Base-by-base conservation (phyloP, 1,139 yeast genomes). In the Ogataea hybrid region DNA sequence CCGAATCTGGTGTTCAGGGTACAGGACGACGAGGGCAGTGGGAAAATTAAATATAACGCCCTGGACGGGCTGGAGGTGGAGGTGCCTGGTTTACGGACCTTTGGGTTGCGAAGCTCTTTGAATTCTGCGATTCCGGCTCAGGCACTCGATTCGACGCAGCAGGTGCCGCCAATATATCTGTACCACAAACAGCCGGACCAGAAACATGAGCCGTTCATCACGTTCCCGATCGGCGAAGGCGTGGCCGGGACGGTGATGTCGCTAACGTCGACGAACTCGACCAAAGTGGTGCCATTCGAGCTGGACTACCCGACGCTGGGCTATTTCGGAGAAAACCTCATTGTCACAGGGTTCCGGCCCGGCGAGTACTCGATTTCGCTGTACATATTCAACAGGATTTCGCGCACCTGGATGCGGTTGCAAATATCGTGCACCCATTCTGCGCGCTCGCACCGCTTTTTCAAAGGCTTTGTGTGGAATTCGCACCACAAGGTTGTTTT, bases 391-490 rank as follows among this genome's bases (percentile, higher is more conserved):
- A 81, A 82, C 60, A 70, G 70, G 12, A 77, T 82, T 0, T 73
- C 86, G 0, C 77, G 77, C 1, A 75, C 74, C 52, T 83, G 90
- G 89, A 75, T 83, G 0, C 65, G 81, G 41, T 59, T 84, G 20
- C 81, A 77, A 50, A 65, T 75, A 2, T 70, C 69, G 42, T 81
- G 87, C 57, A 69, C 73, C 42, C 81, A 77, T 51, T 77, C 73
- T 37, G 66, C 71, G 35, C 76, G 77, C 15, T 70, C 75, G 7
- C 85, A 82, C 54, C 64, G 84, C 39, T 71, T 81, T 42, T 77
- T 85, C 77, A 81, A 79, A 46, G 79, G 85, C 0, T 80, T 75
- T 62, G 79, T 79, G 0, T 84, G 92, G 92, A 74, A 73, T 34
- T 81, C 89, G 1, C 92, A 84, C 61, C 90, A 83, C 56, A 79